Evolutionary conservation across 2,329 filamentous ascomycete species (phyloP), one percentile per base, ranked within the genome.

Genomic region (Periconia macrospinosa): DNA sequence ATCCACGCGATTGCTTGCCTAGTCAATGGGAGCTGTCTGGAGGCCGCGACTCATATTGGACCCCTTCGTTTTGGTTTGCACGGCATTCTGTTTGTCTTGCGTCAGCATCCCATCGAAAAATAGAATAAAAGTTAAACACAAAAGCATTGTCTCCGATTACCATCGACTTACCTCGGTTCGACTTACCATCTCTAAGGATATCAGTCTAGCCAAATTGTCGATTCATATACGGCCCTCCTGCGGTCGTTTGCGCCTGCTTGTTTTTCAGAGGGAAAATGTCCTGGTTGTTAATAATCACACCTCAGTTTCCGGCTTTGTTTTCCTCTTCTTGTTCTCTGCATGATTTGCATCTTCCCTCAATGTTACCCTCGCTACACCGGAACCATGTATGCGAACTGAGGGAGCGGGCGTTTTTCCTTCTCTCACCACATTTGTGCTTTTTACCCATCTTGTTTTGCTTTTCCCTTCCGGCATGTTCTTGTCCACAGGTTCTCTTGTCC

Each of bases 341-440:
- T 50, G 50, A 58, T 58, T 41, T 54, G 56, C 56, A 58, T 58
- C 18, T 49, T 51, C 54, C 53, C 53, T 45, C 49, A 57, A 42
- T 56, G 40, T 56, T 50, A 52, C 52, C 47, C 51, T 52, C 56
- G 51, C 54, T 49, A 49, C 50, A 50, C 35, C 20, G 23, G 27
- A 23, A 42, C 42, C 43, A 50, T 49, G 47, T 37, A 30, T 35
- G 53, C 53, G 53, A 51, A 49, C 41, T 56, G 56, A 54, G 56
- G 56, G 45, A 40, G 46, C 49, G 47, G 56, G 56, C 56, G 56
- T 59, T 55, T 54, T 50, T 41, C 53, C 43, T 11, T 13, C 23
- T 49, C 45, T 53, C 33, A 23, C 42, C 33, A 37, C 33, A 37
- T 37, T 14, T 37, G 11, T 37, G 33, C 11, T 14, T 37, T 37